Evolutionary conservation across 2,329 filamentous ascomycete genomes (phyloP).

Genomic region (Rhynchosporium graminicola): DNA sequence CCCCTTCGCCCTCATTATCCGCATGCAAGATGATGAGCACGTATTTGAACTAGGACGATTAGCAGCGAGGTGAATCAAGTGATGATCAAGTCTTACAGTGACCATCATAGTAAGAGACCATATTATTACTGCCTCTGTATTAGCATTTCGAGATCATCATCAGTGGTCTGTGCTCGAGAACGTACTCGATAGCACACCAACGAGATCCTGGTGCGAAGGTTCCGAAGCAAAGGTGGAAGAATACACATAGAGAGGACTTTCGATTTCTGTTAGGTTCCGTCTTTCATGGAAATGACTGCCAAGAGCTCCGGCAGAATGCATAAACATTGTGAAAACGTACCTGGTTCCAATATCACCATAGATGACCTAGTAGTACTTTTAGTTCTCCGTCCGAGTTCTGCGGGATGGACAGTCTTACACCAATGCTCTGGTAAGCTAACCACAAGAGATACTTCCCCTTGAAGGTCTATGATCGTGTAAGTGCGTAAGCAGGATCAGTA

Average conservation of each 20-base stretch:
- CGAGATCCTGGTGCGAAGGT: slow-evolving; percentile 56
- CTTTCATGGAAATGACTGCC: no score
- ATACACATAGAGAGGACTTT: slow-evolving; percentile 65
- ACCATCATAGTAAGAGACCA: slow-evolving; percentile 71
- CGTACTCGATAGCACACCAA: slow-evolving; percentile 58
- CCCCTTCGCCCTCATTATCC: slow-evolving; percentile 72
- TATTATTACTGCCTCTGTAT: slow-evolving; percentile 52
- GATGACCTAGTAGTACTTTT: slow-evolving; percentile 46
- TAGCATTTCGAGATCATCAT: not conserved
- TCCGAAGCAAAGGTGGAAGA: slow-evolving; percentile 61
- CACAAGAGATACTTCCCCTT: slow-evolving; percentile 35
- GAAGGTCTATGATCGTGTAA: slow-evolving; percentile 21
- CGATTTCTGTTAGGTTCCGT: not conserved
- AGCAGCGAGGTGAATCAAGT: not conserved
- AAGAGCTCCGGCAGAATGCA: not conserved
- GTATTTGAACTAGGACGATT: slow-evolving; percentile 55
- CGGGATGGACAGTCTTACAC: slow-evolving; percentile 40
- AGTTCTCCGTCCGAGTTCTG: not conserved
- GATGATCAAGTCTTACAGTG: slow-evolving; percentile 36
- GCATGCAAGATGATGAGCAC: slow-evolving; percentile 63
- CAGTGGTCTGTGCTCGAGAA: not conserved
- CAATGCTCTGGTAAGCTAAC: slow-evolving; percentile 63
- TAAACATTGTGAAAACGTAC: not conserved
- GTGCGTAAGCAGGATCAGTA: no score
- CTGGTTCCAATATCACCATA: slow-evolving; percentile 66